A percentile compares a stretch with the other conserved stretches of the same genome.
Conservation (phyloP, 169 alveolate species). For the Amoebophrya sp. region DNA sequence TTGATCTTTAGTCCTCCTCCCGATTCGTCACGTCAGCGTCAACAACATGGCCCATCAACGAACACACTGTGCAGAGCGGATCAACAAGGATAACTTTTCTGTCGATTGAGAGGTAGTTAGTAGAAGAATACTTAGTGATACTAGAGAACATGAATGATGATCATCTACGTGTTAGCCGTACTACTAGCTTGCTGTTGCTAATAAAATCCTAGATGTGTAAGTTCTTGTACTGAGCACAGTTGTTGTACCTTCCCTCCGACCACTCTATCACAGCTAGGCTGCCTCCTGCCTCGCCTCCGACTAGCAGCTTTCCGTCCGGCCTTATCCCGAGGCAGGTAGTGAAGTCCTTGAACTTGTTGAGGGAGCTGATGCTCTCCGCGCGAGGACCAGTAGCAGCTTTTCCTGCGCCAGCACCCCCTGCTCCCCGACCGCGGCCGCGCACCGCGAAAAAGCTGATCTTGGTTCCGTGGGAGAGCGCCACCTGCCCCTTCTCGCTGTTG, state of each 20-base stretch:
- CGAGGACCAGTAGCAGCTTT: too few species aligned
- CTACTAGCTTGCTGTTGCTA: background rate
- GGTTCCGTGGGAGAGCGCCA: background rate
- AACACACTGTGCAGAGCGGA: too few species aligned
- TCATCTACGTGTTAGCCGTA: background rate
- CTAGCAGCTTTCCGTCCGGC: background rate
- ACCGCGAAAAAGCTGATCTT: background rate
- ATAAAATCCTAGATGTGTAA: background rate
- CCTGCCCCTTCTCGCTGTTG: background rate
- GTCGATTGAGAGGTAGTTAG: too few species aligned
- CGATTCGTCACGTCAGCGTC: too few species aligned
- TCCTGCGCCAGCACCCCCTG: too few species aligned
- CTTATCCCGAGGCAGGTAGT: background rate
- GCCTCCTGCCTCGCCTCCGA: background rate
- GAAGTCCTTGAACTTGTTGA: background rate
- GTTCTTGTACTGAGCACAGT: background rate
- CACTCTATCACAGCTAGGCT: background rate
- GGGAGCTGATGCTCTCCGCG: too few species aligned
- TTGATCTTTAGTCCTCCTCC: too few species aligned
- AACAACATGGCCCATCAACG: too few species aligned
- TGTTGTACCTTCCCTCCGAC: background rate
- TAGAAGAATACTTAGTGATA: too few species aligned
- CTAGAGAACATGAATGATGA: background rate
- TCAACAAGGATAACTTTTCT: too few species aligned
- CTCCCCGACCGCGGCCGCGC: too few species aligned